Evolutionary conservation across 352 stramenopile species (phyloP), one percentile per base, ranked within the genome.

Genomic region (Discostella stelligera): DNA sequence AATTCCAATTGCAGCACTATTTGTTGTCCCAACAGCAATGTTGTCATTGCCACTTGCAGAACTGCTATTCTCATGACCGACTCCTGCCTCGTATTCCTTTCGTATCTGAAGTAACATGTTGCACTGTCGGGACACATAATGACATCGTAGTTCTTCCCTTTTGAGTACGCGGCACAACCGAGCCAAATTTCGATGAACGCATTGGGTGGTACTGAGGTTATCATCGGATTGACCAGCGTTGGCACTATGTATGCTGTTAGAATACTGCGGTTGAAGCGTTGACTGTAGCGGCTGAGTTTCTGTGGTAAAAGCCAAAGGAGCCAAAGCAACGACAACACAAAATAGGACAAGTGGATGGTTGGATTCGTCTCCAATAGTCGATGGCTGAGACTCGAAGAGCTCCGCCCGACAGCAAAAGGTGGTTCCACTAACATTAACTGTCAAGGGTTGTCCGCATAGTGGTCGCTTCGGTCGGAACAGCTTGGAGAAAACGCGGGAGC

Each of bases 331-430:
- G 54, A 93, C 83, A 11, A 91, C 73, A 67, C 83, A 90, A 66
- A 93, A 93, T 3, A 91, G 53, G 9, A 85, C 74, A 18, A 93
- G 49, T 25, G 84, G 60, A 72, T 83, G 66, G 61, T 72, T 39
- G 3, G 23, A 46, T 32, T 54, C 50, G 4, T 30, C 30, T 5
- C 53, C 66, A 58, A 74, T 56, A 13, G 53, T 64, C 23, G 75
- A 70, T 25, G 70, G 53, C 11, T 21, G 53, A 18, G 73, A 68
- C 55, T 91, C 73, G 68, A 93, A 79, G 25, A 90, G 54, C 13
- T 90, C 84, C 14, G 88, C 85, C 32, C 82, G 61, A 55, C 85
- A 93, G 69, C 85, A 91, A 82, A 93, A 93, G 0, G 89, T 79
- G 8, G 88, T 91, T 5, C 76, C 83, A 60, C 82, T 84, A 0